Base-by-base conservation (phyloP, 208 protist genomes). In the Wallacemonas sp. region DNA sequence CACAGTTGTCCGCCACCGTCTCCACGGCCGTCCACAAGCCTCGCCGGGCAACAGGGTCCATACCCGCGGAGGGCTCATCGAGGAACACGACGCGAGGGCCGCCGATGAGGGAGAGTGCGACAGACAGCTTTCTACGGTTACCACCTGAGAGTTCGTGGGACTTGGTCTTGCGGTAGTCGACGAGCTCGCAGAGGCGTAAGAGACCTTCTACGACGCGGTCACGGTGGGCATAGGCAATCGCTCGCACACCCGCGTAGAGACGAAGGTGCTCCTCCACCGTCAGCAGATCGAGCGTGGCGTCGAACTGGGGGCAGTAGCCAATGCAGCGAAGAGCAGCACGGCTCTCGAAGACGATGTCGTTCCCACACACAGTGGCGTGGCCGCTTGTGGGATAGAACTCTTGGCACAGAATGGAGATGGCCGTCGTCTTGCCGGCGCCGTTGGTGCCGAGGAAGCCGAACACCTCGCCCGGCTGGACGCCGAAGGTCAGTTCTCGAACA, bases 291-390 rank as follows among this genome's bases (percentile, higher is more conserved):
- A 90, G 94, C 8, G 94, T 73, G 26, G 96, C 79, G 77, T 97
- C 93, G 70, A 95, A 95, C 81, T 98, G 95, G 46, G 94, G 93
- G 80, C 95, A 98, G 41, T 97, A 90, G 36, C 96, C 96, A 26
- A 84, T 79, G 67, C 79, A 84, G 45, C 51, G 74, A 64, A 80
- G 63, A 36, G 77, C 81, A 51, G 78, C 67, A 17, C 53, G 27
- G 68, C 80, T 78, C 31, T 86, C 33, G 1, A 31, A 24, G 0
- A 87, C 78, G 56, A 88, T 84, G 62, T 92, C 81, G 31, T 84
- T 61, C 9, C 85, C 81, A 44, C 77, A 77, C 8, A 94, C 70
- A 24, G 56, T 64, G 4, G 75, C 89, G 31, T 72, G 61, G 11
- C 92, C 92, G 55, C 75, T 73, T 2, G 86, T 90, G 3, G 88